These are phyloP conservation scores for Komagataea norvegica DNA, from an alignment of 1,139 yeast genomes.

Conservation along the genomic window DNA sequence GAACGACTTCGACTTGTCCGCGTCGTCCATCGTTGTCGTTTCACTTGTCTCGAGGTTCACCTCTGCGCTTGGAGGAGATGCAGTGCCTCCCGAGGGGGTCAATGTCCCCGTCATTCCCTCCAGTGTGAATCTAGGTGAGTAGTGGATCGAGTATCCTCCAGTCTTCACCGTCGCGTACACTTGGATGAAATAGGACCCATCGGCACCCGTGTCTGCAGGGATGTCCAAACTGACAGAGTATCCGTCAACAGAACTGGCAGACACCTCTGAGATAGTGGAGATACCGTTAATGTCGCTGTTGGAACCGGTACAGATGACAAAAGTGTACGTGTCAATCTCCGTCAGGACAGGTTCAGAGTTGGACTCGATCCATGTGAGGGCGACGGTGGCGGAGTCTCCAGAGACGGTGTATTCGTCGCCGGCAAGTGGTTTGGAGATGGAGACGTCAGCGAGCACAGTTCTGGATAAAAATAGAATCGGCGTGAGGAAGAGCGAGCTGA, in stretches of 20 bases:
- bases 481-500: not conserved
- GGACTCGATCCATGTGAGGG: constrained; percentile 59
- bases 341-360: constrained; percentile 42
- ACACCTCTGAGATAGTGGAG: constrained; percentile 29
- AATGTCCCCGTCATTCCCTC: constrained; percentile 65
- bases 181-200: constrained; percentile 71
- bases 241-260: constrained; percentile 26
- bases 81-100: constrained; percentile 35
- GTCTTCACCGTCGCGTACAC: constrained; percentile 40
- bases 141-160: constrained; percentile 57
- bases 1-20: constrained; percentile 25
- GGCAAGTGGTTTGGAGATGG: constrained; percentile 45
- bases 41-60: constrained; percentile 28
- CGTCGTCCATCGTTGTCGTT: constrained; percentile 19
- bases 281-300: constrained; percentile 45
- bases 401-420: constrained; percentile 47
- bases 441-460: constrained; percentile 45
- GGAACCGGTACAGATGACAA: constrained; percentile 68
- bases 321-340: constrained; percentile 42
- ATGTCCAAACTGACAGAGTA: constrained; percentile 36
- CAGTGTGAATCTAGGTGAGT: constrained; percentile 62
- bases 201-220: constrained; percentile 38
- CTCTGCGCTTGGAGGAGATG: constrained; percentile 42
- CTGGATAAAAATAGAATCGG: constrained; percentile 24
- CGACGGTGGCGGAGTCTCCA: constrained; percentile 43